These are phyloP conservation scores for Baeospora myosura DNA, from an alignment of 1,284 basidiomycete genomes.

Conservation along the genomic window DNA sequence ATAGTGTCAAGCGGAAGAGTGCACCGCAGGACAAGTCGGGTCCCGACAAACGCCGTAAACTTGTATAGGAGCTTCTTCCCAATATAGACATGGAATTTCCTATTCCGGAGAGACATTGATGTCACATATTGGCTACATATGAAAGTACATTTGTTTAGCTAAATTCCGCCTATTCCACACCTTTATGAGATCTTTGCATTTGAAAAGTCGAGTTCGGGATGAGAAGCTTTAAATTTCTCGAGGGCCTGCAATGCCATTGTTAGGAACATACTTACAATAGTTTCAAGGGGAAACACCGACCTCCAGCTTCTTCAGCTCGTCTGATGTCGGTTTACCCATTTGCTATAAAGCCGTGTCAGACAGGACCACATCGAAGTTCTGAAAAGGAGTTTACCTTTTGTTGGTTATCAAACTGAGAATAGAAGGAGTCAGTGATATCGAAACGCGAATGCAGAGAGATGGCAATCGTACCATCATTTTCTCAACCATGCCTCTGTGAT, in stretches of 20 bases:
- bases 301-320: slow-evolving; percentile 86
- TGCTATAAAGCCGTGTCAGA: slow-evolving; percentile 44
- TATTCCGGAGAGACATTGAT: too few species aligned
- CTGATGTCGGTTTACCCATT: slow-evolving; percentile 92
- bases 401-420: slow-evolving; percentile 85
- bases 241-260: slow-evolving; percentile 48
- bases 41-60: slow-evolving; percentile 50
- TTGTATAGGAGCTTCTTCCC: slow-evolving; percentile 20
- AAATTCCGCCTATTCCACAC: too few species aligned
- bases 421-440: too few species aligned
- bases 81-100: slow-evolving; percentile 1
- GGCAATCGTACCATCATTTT: slow-evolving; percentile 93
- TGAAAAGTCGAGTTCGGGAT: slow-evolving; percentile 93
- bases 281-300: slow-evolving; percentile 30
- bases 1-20: slow-evolving; percentile 81
- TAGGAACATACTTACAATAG: neutral
- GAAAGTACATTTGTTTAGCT: too few species aligned
- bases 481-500: slow-evolving; percentile 87
- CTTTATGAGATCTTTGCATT: slow-evolving; percentile 80
- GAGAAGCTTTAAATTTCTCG: slow-evolving; percentile 81
- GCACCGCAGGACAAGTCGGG: slow-evolving; percentile 22
- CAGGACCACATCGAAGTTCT: slow-evolving; percentile 4
- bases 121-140: too few species aligned
- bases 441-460: slow-evolving; percentile 9
- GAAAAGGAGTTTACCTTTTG: slow-evolving; percentile 63